Conservation (phyloP, 805 yeast genomes). For the Clavispora phyllophila region DNA sequence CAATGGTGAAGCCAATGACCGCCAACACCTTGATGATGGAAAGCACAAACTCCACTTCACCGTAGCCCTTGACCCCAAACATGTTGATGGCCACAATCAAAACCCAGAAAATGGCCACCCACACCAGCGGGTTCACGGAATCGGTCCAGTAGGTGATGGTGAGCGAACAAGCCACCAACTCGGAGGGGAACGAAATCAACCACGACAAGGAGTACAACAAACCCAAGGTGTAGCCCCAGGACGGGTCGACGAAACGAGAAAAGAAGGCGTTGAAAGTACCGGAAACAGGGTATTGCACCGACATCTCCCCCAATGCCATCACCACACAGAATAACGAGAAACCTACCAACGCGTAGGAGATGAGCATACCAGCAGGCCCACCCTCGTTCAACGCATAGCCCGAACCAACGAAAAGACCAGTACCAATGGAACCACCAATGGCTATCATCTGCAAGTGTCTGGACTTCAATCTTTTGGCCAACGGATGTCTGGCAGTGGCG, state of each 20-base stretch:
- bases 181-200: conserved; percentile 31
- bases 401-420: conserved; percentile 43
- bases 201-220: conserved; percentile 23
- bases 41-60: conserved; percentile 23
- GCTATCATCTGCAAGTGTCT: conserved; percentile 74
- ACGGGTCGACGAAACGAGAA: conserved; percentile 18
- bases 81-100: conserved; percentile 29
- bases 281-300: conserved; percentile 18
- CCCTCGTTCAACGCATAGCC: conserved; percentile 17
- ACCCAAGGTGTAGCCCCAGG: conserved; percentile 21
- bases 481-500: conserved; percentile 40
- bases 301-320: conserved; percentile 19
- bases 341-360: conserved; percentile 17
- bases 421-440: conserved; percentile 81
- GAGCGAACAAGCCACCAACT: conserved; percentile 29
- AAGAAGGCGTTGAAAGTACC: conserved; percentile 19
- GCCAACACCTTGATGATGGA: conserved; percentile 24
- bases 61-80: conserved; percentile 32
- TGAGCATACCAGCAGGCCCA: conserved; percentile 18
- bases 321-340: conserved; percentile 17
- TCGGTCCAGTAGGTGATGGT: conserved; percentile 34
- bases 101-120: conserved; percentile 34
- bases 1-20: conserved; percentile 22
- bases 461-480: conserved; percentile 40
- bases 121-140: conserved; percentile 28